Conservation (phyloP, 441 rosid species). For the Jatropha multifida region DNA sequence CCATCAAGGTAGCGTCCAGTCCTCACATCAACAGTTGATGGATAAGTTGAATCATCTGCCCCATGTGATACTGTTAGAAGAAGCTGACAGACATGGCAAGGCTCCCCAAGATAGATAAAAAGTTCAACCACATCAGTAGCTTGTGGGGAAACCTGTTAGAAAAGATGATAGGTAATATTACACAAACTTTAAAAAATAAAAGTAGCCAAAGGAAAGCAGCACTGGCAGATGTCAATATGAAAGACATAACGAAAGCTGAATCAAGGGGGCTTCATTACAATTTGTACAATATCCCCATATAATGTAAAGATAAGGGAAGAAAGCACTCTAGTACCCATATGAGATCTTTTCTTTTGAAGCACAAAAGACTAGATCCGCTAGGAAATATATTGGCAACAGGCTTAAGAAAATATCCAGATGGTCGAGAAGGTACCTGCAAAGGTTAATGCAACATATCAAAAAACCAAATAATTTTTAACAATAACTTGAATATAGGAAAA, state of each 20-base stretch:
- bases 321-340: conserved; percentile 65
- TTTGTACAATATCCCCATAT: conserved; percentile 3
- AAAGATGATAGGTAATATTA: conserved; percentile 15
- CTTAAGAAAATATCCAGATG: conserved; percentile 82
- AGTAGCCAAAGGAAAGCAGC: background rate
- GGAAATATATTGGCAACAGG: conserved; percentile 70
- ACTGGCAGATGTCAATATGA: background rate
- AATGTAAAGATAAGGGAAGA: conserved; percentile 18
- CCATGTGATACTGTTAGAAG: conserved; percentile 87
- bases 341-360: conserved; percentile 73
- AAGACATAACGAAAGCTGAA: conserved; percentile 10
- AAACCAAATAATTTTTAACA: conserved; percentile 7
- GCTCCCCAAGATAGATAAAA: conserved; percentile 87
- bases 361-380: conserved; percentile 63
- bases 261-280: conserved; percentile 14
- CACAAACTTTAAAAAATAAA: background rate
- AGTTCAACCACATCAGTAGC: conserved; percentile 83
- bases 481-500: too few species aligned
- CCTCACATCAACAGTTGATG: conserved; percentile 85
- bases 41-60: conserved; percentile 86
- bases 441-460: conserved; percentile 29
- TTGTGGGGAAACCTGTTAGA: conserved; percentile 80
- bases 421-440: conserved; percentile 80
- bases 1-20: conserved; percentile 78
- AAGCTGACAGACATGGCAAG: conserved; percentile 97